A percentile compares a stretch with the other conserved stretches of the same genome.
Evolutionary conservation across 495 filamentous ascomycete species (phyloP).

Genomic region (Chaetomidium leptoderma): DNA sequence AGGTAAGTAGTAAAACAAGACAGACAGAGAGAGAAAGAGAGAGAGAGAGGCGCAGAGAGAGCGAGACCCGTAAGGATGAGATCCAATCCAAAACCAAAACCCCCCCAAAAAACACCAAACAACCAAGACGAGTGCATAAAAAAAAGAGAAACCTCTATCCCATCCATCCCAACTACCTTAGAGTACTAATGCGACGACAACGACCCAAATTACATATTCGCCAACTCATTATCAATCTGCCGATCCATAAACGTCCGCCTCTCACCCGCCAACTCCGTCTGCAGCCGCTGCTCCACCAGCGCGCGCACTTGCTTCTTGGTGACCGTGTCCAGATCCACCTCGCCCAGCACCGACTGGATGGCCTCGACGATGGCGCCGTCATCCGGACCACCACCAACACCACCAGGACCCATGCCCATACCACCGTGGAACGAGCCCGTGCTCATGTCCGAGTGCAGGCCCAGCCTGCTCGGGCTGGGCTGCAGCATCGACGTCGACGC

Average conservation of each 20-base stretch:
- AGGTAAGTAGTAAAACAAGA: too few relatives aligned
- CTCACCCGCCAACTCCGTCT: slow-evolving; percentile 79
- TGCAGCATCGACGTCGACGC: slow-evolving; percentile 36
- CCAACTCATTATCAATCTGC: slow-evolving; percentile 88
- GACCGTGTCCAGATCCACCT: slow-evolving; percentile 90
- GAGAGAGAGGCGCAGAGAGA: too few relatives aligned
- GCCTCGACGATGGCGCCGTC: slow-evolving; percentile 74
- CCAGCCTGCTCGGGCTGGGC: slow-evolving; percentile 38
- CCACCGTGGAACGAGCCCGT: slow-evolving; percentile 56
- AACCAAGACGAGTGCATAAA: neutral
- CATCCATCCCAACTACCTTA: neutral
- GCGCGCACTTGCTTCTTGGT: slow-evolving; percentile 97
- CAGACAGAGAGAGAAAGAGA: too few relatives aligned
- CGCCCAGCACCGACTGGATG: slow-evolving; percentile 74
- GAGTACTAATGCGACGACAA: neutral
- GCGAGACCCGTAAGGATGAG: neutral
- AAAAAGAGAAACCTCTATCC: neutral
- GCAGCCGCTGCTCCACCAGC: slow-evolving; percentile 85
- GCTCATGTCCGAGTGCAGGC: slow-evolving; percentile 44
- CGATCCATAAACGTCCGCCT: slow-evolving; percentile 79
- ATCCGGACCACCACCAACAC: slow-evolving; percentile 54
- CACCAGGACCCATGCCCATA: slow-evolving; percentile 27
- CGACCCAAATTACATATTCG: slow-evolving; percentile 67
- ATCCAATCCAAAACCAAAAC: neutral
- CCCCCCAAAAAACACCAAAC: neutral